Percentiles rank a stretch among this genome's conserved stretches.
Conservation (phyloP, 208 protist species). For the Acanthamoeba rhysodes region DNA sequence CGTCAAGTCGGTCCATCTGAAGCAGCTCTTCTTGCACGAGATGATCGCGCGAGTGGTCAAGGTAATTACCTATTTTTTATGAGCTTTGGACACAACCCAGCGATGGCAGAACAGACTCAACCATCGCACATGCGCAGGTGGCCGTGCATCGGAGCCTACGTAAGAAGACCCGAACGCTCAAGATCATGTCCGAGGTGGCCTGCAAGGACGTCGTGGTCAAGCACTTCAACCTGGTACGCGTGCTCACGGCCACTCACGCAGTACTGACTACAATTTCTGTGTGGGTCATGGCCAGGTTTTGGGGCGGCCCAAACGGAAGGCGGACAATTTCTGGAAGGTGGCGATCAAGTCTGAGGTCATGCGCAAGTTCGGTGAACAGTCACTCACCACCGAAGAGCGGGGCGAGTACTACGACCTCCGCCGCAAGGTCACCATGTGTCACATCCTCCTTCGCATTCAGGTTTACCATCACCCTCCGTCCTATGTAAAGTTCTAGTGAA, state of each 20-base stretch:
- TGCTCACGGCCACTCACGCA: background rate
- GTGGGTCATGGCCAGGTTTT: background rate
- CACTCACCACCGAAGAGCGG: conserved; percentile 24
- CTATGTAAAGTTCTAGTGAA: no score
- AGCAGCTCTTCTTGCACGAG: conserved; percentile 54
- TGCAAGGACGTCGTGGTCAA: conserved; percentile 42
- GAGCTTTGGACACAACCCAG: background rate
- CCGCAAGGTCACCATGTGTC: conserved; percentile 40
- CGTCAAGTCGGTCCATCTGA: conserved; percentile 12
- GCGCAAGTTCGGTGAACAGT: conserved; percentile 41
- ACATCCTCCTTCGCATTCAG: conserved; percentile 30
- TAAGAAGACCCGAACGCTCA: background rate
- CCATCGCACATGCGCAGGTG: background rate
- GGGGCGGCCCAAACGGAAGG: conserved; percentile 1
- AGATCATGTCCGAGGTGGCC: conserved; percentile 62
- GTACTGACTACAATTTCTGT: no score
- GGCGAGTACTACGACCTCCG: conserved; percentile 52
- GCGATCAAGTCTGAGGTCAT: conserved; percentile 65
- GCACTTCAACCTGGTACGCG: conserved; percentile 53
- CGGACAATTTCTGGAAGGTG: conserved; percentile 25
- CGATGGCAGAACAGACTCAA: no score
- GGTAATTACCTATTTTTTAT: background rate
- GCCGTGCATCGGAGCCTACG: conserved; percentile 16
- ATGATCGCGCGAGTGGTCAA: conserved; percentile 66
- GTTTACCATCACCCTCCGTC: no score